These are phyloP conservation scores for Leccinum subrobustum DNA, from an alignment of 1,284 basidiomycete species.

Conservation along the genomic window DNA sequence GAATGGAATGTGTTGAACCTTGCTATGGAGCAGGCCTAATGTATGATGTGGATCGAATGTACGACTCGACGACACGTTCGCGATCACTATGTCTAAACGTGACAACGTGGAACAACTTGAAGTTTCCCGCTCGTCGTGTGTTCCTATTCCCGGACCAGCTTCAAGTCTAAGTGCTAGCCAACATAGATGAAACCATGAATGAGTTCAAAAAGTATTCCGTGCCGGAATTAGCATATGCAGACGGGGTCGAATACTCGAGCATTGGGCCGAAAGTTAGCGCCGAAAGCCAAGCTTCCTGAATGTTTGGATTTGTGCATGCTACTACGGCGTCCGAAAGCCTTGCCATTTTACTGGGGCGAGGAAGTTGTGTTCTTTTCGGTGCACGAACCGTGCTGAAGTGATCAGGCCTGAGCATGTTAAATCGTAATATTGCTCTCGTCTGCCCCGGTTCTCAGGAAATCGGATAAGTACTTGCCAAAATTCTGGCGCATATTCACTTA, in stretches of 20 bases:
- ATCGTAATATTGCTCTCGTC: background rate
- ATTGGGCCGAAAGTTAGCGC: background rate
- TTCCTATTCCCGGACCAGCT: no score
- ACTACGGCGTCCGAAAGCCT: background rate
- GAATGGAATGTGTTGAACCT: background rate
- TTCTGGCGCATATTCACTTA: background rate
- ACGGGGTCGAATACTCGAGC: background rate
- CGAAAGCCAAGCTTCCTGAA: background rate
- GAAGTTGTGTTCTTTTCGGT: background rate
- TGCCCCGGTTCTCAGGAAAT: background rate
- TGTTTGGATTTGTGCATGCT: background rate
- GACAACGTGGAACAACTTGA: background rate
- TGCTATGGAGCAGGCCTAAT: background rate
- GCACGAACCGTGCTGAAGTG: background rate
- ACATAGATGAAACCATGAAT: no score
- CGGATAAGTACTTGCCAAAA: background rate
- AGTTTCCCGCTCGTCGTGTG: background rate
- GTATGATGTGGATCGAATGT: background rate
- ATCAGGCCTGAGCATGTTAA: background rate
- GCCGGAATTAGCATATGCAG: background rate
- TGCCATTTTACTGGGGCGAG: background rate
- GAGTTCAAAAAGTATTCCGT: background rate
- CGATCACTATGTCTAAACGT: no score
- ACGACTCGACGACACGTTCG: background rate
- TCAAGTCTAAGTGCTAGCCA: background rate